These are phyloP conservation scores for Sporothrix humicola DNA, from an alignment of 2,329 filamentous ascomycete genomes.

Conservation along the genomic window DNA sequence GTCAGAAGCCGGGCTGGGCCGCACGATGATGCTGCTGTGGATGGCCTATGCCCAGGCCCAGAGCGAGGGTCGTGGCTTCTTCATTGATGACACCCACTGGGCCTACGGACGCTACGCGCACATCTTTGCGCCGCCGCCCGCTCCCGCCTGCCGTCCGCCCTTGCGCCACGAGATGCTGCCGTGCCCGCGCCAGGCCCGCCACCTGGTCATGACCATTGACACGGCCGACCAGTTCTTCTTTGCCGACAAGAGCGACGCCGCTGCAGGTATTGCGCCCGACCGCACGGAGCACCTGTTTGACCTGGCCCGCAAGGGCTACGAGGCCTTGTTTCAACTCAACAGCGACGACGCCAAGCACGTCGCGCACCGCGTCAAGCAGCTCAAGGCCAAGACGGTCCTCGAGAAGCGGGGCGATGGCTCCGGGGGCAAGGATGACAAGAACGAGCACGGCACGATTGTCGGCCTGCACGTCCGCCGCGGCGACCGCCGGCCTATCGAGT, in stretches of 20 bases:
- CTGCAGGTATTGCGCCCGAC: constrained; percentile 45
- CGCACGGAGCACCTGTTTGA: constrained; percentile 58
- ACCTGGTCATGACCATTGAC: constrained; percentile 74
- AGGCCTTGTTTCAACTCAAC: constrained; percentile 74
- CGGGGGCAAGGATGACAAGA: constrained; percentile 36
- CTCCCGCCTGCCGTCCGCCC: constrained; percentile 70
- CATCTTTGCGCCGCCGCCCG: constrained; percentile 72
- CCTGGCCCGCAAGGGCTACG: constrained; percentile 72
- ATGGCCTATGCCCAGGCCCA: constrained; percentile 80
- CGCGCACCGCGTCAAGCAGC: constrained; percentile 59
- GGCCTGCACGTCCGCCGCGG: constrained; percentile 82
- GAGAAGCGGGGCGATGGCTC: constrained; percentile 42
- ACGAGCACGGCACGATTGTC: constrained; percentile 60
- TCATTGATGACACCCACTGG: constrained; percentile 84
- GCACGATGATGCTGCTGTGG: constrained; percentile 79
- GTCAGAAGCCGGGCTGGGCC: constrained; percentile 76
- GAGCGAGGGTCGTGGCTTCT: constrained; percentile 76
- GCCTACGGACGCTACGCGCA: constrained; percentile 76
- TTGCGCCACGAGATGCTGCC: constrained; percentile 78
- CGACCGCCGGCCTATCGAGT: constrained; percentile 77
- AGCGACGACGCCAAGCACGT: constrained; percentile 71
- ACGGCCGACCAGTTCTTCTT: constrained; percentile 71
- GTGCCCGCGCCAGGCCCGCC: constrained; percentile 75
- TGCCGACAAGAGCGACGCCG: constrained; percentile 40
- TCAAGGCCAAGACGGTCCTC: constrained; percentile 56